Evolutionary conservation across 352 stramenopile species (phyloP).

Genomic region (Globisporangium polare): DNA sequence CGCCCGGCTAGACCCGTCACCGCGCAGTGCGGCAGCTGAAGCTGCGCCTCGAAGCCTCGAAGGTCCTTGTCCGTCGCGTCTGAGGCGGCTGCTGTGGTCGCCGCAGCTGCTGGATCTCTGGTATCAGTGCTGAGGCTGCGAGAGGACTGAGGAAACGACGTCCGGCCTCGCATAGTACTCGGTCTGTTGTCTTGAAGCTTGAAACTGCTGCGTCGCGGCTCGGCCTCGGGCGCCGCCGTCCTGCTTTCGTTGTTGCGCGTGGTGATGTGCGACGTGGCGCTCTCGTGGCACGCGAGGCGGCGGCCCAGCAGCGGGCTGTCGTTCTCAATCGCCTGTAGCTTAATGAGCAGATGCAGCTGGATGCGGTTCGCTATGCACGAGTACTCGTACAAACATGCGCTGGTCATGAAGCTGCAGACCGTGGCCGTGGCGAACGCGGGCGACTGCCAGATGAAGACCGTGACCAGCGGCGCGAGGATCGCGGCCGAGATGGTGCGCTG

Average conservation of each 20-base stretch:
- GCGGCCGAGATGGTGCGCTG: slow-evolving; percentile 61
- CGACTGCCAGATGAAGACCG: slow-evolving; percentile 72
- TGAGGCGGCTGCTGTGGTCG: background rate
- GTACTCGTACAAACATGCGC: slow-evolving; percentile 70
- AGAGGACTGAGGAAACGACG: background rate
- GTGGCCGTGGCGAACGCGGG: slow-evolving; percentile 61
- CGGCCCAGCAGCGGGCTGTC: background rate
- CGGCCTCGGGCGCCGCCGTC: background rate
- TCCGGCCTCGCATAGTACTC: background rate
- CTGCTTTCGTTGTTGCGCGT: slow-evolving; percentile 24
- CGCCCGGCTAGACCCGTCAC: slow-evolving; percentile 22
- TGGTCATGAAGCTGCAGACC: slow-evolving; percentile 63
- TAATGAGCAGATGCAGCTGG: slow-evolving; percentile 38
- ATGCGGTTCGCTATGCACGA: slow-evolving; percentile 70
- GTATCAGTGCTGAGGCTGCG: background rate
- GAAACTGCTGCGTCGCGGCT: background rate
- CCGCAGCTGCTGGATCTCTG: background rate
- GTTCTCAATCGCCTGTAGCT: slow-evolving; percentile 27
- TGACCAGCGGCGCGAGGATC: slow-evolving; percentile 59
- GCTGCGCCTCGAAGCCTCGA: slow-evolving; percentile 17
- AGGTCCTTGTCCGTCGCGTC: slow-evolving; percentile 25
- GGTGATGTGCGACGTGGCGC: slow-evolving; percentile 27
- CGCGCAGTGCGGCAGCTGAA: slow-evolving; percentile 25
- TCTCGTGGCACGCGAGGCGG: slow-evolving; percentile 6
- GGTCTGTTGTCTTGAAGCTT: background rate